Evolutionary conservation across 2,329 filamentous ascomycete species (phyloP), one percentile per base, ranked within the genome.

Genomic region (Chaetothyriales sp.): DNA sequence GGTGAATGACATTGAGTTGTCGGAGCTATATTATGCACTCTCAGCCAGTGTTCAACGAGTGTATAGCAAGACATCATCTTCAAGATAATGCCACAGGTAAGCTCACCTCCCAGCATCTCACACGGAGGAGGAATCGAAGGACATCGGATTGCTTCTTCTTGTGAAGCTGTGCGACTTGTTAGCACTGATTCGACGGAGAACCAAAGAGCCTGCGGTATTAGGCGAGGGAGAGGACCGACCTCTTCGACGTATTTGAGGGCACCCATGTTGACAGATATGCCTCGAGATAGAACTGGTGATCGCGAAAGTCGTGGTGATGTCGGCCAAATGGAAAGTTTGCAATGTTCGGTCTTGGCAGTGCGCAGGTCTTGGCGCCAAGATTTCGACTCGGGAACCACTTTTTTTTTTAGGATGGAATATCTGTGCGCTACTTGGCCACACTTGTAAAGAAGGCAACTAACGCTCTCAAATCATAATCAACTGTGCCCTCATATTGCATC

Each of bases 111-210:
- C 92, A 98, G 89, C 92, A 98, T 78, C 92, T 89, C 72, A 95
- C 88, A 74, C 88, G 90, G 76, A 95, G 87, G 78, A 98, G 84
- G 83, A 98, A 98, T 79, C 89, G 89, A 79, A 96, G 86, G 71
- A 98, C 85, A 82, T 98, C 92, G 74, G 87, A 95, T 84, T 98
- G 92, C 88, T 98, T 98, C 87, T 95, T 95, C 88, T 98, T 96
- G 76, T 95, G 88, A 79, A 98, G 85, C 83, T 39, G 32, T 39
- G 32, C 32, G 15, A 15, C 10, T 39, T 15, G 32, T 39, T 39
- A 39, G 32, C 32, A 39, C 10, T 15, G 9, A 15, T 15, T 39
- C 10, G 32, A 15, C 32, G 15, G 15, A 12, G 12, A 39, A 5
- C 10, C 32, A 15, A 39, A 12, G 32, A 15, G 10, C 32, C 32